Percentiles rank a stretch among this genome's conserved stretches.
Conservation (phyloP, 2,329 filamentous ascomycete genomes). For the Pochonia chlamydosporia region DNA sequence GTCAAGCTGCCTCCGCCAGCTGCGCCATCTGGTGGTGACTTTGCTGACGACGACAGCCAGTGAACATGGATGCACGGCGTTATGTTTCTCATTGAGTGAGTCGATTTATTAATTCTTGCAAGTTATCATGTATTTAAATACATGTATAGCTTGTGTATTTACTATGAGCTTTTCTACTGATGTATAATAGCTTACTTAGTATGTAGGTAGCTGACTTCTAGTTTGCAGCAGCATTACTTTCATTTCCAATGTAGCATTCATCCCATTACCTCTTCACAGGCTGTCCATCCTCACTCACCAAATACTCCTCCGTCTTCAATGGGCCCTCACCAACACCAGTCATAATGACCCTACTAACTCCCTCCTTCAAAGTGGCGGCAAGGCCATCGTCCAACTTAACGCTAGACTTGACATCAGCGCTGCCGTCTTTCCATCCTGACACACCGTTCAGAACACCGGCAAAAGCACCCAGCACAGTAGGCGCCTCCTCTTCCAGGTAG, state of each 20-base stretch:
- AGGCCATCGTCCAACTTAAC: slow-evolving; percentile 60
- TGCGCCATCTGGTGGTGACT: background rate
- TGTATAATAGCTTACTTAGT: no score
- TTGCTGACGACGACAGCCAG: no score
- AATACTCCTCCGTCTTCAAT: slow-evolving; percentile 67
- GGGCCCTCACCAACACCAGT: slow-evolving; percentile 91
- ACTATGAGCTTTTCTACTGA: no score
- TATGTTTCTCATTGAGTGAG: no score
- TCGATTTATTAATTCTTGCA: no score
- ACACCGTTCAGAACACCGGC: slow-evolving; percentile 57
- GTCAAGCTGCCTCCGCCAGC: background rate
- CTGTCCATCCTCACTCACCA: slow-evolving; percentile 64
- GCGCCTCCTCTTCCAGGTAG: slow-evolving; percentile 75
- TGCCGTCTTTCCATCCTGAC: slow-evolving; percentile 65
- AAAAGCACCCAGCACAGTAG: slow-evolving; percentile 70
- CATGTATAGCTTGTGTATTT: no score
- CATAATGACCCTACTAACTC: slow-evolving; percentile 83
- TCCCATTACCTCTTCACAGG: slow-evolving; percentile 30
- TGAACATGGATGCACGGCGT: no score
- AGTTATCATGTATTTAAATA: no score
- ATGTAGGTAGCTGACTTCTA: no score
- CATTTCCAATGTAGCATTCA: no score
- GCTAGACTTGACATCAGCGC: slow-evolving; percentile 44
- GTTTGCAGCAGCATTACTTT: no score
- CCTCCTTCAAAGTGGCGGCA: slow-evolving; percentile 63